Base-by-base conservation (phyloP, 2,329 filamentous ascomycete species). In the Dendryphion nanum region DNA sequence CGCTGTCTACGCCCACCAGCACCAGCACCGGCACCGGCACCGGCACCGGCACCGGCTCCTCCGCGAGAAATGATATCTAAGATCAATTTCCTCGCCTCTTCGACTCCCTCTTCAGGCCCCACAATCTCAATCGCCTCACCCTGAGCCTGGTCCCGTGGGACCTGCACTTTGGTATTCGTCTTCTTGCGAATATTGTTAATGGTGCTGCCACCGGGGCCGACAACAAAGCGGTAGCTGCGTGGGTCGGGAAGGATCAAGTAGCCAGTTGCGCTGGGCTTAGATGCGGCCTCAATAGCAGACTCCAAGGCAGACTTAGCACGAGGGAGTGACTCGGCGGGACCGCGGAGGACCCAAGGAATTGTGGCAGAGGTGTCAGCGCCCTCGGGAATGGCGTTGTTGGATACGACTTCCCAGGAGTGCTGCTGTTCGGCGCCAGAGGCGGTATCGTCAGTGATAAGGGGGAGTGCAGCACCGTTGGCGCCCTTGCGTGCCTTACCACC, bases 131-230 rank as follows among this genome's bases (percentile, higher is more conserved):
- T 96, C 4, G 91, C 88, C 67, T 96, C 90, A 16, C 75, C 77
- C 51, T 72, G 70, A 33, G 73, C 73, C 66, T 94, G 86, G 57
- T 88, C 84, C 50, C 87, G 83, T 16, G 93, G 93, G 28, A 98
- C 91, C 49, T 90, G 89, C 63, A 98, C 94, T 70, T 86, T 89
- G 69, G 90, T 96, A 38, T 86, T 87, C 35, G 89, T 96, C 73
- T 93, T 82, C 72, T 88, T 89, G 53, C 93, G 83, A 63, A 98
- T 96, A 29, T 81, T 74, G 69, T 96, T 96, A 65, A 98, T 94
- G 68, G 91, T 91, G 66, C 81, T 86, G 42, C 93, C 93, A 42
- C 85, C 86, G 48, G 85, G 83, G 4, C 93, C 93, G 52, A 98
- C 89, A 33, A 98, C 87, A 48, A 86, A 86, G 45, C 91, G 82